A percentile compares a stretch with the other conserved stretches of the same genome.
Evolutionary conservation across 805 yeast genomes (phyloP).

Genomic region (Maudiozyma pseudohumilis): DNA sequence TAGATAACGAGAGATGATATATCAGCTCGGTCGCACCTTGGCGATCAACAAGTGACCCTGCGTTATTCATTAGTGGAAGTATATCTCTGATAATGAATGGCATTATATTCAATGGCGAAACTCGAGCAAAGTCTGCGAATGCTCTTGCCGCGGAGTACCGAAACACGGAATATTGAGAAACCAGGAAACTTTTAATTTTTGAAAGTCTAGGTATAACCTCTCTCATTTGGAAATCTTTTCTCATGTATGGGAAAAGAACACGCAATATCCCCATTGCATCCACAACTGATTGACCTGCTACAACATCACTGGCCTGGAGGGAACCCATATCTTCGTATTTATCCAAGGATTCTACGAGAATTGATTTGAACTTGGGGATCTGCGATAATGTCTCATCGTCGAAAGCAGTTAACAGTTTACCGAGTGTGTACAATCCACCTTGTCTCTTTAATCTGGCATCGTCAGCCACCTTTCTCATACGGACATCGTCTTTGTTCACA

Average conservation of each 20-base stretch:
- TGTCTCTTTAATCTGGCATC: constrained; percentile 73
- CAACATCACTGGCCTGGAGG: constrained; percentile 3
- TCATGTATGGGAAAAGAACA: constrained; percentile 58
- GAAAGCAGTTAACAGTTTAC: constrained; percentile 44
- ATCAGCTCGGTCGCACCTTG: constrained; percentile 93
- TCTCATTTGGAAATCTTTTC: constrained; percentile 34
- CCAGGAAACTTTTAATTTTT: constrained; percentile 42
- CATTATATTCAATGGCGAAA: constrained; percentile 60
- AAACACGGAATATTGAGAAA: constrained; percentile 68
- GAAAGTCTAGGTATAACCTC: constrained; percentile 47
- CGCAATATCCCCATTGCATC: constrained; percentile 80
- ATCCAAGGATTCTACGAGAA: constrained; percentile 58
- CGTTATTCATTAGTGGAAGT: constrained; percentile 72
- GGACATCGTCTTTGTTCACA: constrained; percentile 51
- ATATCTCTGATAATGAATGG: constrained; percentile 69
- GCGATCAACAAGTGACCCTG: constrained; percentile 57
- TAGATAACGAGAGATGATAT: constrained; percentile 70
- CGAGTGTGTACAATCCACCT: constrained; percentile 71
- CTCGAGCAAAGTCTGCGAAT: constrained; percentile 66
- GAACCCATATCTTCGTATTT: constrained; percentile 24
- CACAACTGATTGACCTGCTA: constrained; percentile 65
- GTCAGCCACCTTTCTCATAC: constrained; percentile 51
- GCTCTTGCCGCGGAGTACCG: constrained; percentile 88
- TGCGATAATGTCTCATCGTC: constrained; percentile 44
- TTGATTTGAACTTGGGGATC: constrained; percentile 55